Conservation (phyloP, 768 basidiomycete species). For the Trametes cubensis region DNA sequence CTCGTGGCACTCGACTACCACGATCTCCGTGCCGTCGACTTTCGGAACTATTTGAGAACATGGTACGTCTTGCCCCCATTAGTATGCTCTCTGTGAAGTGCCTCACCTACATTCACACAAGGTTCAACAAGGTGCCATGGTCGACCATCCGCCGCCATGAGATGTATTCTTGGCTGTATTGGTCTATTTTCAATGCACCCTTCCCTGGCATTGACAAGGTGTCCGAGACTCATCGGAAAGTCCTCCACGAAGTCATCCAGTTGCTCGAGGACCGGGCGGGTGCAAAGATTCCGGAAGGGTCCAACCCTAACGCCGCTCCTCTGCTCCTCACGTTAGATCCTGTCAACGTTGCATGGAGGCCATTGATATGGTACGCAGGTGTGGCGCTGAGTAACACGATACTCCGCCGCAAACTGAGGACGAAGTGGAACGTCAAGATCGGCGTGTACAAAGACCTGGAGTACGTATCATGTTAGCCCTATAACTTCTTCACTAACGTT, state of each 20-base stretch:
- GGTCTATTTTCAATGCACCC: constrained; percentile 76
- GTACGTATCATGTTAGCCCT: constrained; percentile 42
- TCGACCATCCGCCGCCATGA: constrained; percentile 64
- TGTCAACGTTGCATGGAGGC: constrained; percentile 68
- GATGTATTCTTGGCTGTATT: constrained; percentile 77
- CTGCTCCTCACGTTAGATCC: constrained; percentile 79
- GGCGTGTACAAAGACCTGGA: constrained; percentile 67
- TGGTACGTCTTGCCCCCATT: constrained; percentile 37
- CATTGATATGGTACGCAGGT: constrained; percentile 62
- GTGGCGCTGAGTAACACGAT: constrained; percentile 52
- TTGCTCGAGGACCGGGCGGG: constrained; percentile 76
- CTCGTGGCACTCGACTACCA: constrained; percentile 58
- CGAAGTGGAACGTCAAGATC: constrained; percentile 45
- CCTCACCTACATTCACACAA: constrained; percentile 32
- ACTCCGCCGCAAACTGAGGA: constrained; percentile 48
- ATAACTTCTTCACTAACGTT: not conserved
- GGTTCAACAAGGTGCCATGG: constrained; percentile 82
- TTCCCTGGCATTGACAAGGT: constrained; percentile 55
- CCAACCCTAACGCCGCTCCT: constrained; percentile 52
- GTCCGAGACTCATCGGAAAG: constrained; percentile 46
- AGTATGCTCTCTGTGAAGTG: not conserved
- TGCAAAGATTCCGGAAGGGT: constrained; percentile 60
- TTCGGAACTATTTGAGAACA: constrained; percentile 66
- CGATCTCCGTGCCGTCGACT: constrained; percentile 75
- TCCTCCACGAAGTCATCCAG: constrained; percentile 62